A percentile compares a stretch with the other conserved stretches of the same genome.
These are phyloP conservation scores for Macaranga tanarius DNA, from an alignment of 441 rosid species.

Conservation along the genomic window DNA sequence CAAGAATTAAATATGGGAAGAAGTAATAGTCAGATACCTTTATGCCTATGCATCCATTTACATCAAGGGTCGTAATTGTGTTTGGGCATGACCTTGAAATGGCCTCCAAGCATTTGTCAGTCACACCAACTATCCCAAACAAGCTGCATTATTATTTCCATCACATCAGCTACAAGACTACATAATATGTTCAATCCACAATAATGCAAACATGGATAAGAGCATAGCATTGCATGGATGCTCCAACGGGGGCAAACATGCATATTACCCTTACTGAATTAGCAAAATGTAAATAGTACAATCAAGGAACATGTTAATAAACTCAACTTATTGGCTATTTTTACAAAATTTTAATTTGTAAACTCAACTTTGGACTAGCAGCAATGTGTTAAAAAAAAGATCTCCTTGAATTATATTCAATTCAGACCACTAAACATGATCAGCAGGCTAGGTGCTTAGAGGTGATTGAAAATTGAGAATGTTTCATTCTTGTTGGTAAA, in stretches of 20 bases:
- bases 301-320: background rate
- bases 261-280: background rate
- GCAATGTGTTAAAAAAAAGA: background rate
- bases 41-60: constrained; percentile 86
- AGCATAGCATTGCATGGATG: background rate
- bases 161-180: constrained; percentile 18
- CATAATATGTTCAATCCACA: background rate
- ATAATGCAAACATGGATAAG: constrained; percentile 1
- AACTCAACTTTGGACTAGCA: background rate
- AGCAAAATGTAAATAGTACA: background rate
- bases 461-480: background rate
- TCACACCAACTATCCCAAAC: constrained; percentile 93
- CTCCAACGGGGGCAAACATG: background rate
- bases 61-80: constrained; percentile 78
- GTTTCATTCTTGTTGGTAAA: background rate
- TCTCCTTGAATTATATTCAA: background rate
- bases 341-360: too few relatives aligned
- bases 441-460: background rate
- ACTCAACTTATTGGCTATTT: background rate
- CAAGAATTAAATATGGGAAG: background rate
- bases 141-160: constrained; percentile 52
- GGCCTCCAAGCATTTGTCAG: constrained; percentile 70
- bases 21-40: constrained; percentile 47
- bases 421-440: background rate
- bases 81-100: constrained; percentile 67